phyloP scores from a whole-genome alignment of 257 asterid species.

The Cinchona pubescens region DNA sequence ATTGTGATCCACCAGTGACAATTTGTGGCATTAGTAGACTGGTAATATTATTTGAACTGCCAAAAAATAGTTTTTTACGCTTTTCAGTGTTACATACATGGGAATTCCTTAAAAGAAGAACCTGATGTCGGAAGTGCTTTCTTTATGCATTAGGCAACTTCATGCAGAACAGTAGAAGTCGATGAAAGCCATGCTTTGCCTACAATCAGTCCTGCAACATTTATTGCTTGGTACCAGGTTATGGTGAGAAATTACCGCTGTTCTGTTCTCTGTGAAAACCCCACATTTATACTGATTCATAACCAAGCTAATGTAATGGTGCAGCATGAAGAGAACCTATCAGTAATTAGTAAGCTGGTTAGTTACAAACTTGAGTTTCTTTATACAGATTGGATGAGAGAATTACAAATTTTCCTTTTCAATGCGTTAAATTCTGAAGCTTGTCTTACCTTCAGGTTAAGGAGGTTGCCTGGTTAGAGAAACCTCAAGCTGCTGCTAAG shows the following conservation, averaged over 20 bases:
- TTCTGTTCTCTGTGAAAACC: slow-evolving; percentile 11
- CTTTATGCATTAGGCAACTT: slow-evolving; percentile 40
- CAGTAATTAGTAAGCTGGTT: slow-evolving; percentile 64
- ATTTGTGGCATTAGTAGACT: no score
- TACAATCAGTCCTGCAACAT: slow-evolving; percentile 62
- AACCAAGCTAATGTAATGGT: slow-evolving; percentile 27
- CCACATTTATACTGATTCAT: slow-evolving; percentile 22
- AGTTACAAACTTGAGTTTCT: slow-evolving; percentile 23
- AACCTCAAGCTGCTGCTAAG: slow-evolving; percentile 48
- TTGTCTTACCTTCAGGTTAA: slow-evolving; percentile 43
- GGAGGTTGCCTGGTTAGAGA: slow-evolving; percentile 53
- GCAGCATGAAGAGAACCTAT: slow-evolving; percentile 86
- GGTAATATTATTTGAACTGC: no score
- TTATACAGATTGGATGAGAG: not conserved
- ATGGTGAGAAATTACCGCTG: slow-evolving; percentile 46
- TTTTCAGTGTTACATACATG: no score
- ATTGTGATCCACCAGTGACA: no score
- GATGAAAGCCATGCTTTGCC: slow-evolving; percentile 53
- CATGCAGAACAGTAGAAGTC: slow-evolving; percentile 37
- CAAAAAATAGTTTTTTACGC: no score
- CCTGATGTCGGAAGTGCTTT: not conserved
- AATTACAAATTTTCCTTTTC: not conserved
- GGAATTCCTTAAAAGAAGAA: no score
- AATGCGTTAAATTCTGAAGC: not conserved
- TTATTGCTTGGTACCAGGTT: slow-evolving; percentile 70